phyloP scores from a whole-genome alignment of 257 asterid species.

The Catharanthus roseus region DNA sequence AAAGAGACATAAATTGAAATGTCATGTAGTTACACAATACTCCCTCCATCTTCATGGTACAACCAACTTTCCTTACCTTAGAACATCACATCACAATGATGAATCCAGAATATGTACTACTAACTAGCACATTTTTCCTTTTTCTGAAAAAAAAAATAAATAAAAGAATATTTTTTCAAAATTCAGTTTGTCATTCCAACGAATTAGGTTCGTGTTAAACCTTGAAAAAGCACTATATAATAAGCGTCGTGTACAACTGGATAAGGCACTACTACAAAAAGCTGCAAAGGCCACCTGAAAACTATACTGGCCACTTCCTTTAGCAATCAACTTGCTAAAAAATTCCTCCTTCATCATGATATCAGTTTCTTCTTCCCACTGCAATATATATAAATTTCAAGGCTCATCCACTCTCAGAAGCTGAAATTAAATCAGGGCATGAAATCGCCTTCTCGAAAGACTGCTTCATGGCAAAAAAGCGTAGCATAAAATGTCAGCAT shows the following conservation, averaged over 20 bases:
- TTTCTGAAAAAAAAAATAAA: not conserved
- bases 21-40: too few relatives aligned
- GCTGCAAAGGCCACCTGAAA: not conserved
- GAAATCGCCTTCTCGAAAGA: constrained; percentile 9
- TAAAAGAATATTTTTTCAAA: constrained; percentile 1
- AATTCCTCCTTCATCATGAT: not conserved
- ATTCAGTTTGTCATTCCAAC: constrained; percentile 4
- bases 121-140: too few relatives aligned
- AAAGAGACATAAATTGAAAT: not conserved
- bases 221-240: not conserved
- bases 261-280: not conserved
- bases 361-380: not conserved
- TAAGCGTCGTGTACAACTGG: not conserved
- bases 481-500: too few relatives aligned
- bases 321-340: constrained; percentile 1
- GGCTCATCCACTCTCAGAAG: not conserved
- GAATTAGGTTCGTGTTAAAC: not conserved
- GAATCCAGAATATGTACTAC: not conserved
- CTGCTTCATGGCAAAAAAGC: constrained; percentile 8
- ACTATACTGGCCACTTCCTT: not conserved
- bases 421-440: constrained; percentile 6
- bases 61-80: not conserved
- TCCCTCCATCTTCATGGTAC: not conserved
- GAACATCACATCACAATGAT: not conserved
- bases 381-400: not conserved